Evolutionary conservation across 164 flowering plant species (phyloP).

Genomic region (Kalanchoe fedtschenkoi): DNA sequence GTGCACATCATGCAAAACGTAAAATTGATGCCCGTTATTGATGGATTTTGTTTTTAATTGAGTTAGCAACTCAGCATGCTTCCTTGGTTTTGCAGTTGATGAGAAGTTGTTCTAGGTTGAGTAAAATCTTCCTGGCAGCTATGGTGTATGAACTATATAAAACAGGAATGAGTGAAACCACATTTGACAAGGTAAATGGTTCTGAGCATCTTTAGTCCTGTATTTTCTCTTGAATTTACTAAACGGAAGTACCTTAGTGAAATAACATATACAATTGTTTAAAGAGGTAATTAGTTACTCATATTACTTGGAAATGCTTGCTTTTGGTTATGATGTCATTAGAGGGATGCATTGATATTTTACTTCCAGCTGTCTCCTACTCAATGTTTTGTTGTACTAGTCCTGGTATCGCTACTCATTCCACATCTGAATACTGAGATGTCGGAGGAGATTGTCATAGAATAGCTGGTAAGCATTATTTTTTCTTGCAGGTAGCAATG

Average conservation of each 20-base stretch:
- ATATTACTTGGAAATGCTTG: not conserved
- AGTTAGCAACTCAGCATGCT: slow-evolving; percentile 2
- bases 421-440: too few species aligned
- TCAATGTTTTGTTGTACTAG: not conserved
- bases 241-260: not conserved
- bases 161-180: too few species aligned
- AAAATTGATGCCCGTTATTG: not conserved
- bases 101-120: slow-evolving; percentile 52
- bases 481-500: too few species aligned
- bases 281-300: too few species aligned
- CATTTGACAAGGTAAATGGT: slow-evolving; percentile 75
- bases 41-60: not conserved
- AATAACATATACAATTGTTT: too few species aligned
- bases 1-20: not conserved
- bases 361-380: not conserved
- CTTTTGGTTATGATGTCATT: not conserved
- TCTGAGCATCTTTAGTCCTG: not conserved
- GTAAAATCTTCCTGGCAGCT: slow-evolving; percentile 82
- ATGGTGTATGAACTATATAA: slow-evolving; percentile 88
- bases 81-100: slow-evolving; percentile 48
- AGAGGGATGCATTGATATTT: not conserved
- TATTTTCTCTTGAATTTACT: too few species aligned
- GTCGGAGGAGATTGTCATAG: too few species aligned
- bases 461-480: too few species aligned
- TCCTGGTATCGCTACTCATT: too few species aligned